Evolutionary conservation across 495 filamentous ascomycete genomes (phyloP).

Genomic region (Penicillium macrosclerotiorum): DNA sequence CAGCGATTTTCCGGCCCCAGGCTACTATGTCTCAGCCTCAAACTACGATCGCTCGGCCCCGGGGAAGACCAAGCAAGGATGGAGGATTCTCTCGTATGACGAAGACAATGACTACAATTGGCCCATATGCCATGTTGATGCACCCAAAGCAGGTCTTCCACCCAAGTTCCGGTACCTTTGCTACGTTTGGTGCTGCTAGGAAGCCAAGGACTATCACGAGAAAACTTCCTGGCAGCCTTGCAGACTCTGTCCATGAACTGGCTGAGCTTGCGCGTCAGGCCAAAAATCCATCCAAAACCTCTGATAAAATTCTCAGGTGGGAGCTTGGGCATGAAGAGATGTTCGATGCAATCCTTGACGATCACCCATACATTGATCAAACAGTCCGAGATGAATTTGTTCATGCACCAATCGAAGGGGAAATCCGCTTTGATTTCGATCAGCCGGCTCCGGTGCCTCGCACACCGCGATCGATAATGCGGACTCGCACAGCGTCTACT

Average conservation of each 20-base stretch:
- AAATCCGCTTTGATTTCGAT: slow-evolving; percentile 36
- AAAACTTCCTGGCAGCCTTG: slow-evolving; percentile 10
- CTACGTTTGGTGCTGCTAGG: slow-evolving; percentile 17
- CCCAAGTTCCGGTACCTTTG: slow-evolving; percentile 44
- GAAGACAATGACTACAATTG: slow-evolving; percentile 25
- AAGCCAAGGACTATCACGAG: background rate
- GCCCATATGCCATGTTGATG: slow-evolving; percentile 44
- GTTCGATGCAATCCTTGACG: slow-evolving; percentile 19
- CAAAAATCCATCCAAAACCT: background rate
- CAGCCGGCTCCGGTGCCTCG: slow-evolving; percentile 3
- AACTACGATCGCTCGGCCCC: slow-evolving; percentile 28
- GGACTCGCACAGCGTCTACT: no score
- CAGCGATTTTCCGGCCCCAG: slow-evolving; percentile 8
- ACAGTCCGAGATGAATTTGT: slow-evolving; percentile 31
- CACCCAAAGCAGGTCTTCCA: slow-evolving; percentile 45
- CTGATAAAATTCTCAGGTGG: slow-evolving; percentile 34
- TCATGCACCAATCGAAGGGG: slow-evolving; percentile 27
- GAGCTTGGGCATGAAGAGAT: slow-evolving; percentile 36
- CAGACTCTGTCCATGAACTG: slow-evolving; percentile 31
- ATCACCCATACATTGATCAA: slow-evolving; percentile 35
- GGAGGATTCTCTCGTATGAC: background rate
- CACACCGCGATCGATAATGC: slow-evolving; percentile 4
- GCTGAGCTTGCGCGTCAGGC: slow-evolving; percentile 12
- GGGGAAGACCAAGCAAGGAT: background rate
- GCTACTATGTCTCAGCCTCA: slow-evolving; percentile 12